Evolutionary conservation across 345 rosid genomes (phyloP), one percentile per base, ranked within the genome.

Genomic region (Linum trigynum): DNA sequence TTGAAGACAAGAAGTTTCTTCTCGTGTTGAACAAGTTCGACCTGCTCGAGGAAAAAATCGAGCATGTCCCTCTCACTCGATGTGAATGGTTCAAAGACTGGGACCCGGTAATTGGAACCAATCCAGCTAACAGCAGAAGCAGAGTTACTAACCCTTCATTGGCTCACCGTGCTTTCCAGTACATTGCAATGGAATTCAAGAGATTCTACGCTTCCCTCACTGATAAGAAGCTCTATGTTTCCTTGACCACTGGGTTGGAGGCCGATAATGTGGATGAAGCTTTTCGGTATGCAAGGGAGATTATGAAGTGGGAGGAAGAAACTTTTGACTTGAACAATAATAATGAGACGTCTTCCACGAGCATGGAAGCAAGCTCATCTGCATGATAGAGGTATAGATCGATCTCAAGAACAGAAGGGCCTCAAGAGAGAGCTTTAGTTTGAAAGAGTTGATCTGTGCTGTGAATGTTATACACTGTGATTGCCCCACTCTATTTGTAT

Each of bases 61-160:
- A 79, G 41, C 75, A 72, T 43, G 73, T 69, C 68, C 87, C 96
- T 57, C 78, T 90, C 35, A 75, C 69, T 60, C 79, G 53, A 38
- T 94, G 97, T 1, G 95, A 92, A 76, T 90, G 97, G 97, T 92
- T 92, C 59, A 50, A 69, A 1, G 90, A 88, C 77, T 92, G 80
- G 80, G 43, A 77, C 56, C 97, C 99, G 0, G 77, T 85, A 70
- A 77, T 83, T 61, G 74, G 83, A 75, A 69, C 69, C 17, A 74
- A 77, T 71, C 70, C 68, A 59, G 70, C 62, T 10, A 35, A 3
- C 61, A 65, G 59, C 69, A 69, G 39, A 8, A 59, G 53, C 12
- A 76, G 80, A 57, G 71, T 63, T 32, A 72, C 57, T 4, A 72
- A 66, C 73, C 71, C 89, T 55, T 35, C 92, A 1, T 56, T 86